Conservation (phyloP, 495 filamentous ascomycete species). For the Clohesyomyces aquaticus region DNA sequence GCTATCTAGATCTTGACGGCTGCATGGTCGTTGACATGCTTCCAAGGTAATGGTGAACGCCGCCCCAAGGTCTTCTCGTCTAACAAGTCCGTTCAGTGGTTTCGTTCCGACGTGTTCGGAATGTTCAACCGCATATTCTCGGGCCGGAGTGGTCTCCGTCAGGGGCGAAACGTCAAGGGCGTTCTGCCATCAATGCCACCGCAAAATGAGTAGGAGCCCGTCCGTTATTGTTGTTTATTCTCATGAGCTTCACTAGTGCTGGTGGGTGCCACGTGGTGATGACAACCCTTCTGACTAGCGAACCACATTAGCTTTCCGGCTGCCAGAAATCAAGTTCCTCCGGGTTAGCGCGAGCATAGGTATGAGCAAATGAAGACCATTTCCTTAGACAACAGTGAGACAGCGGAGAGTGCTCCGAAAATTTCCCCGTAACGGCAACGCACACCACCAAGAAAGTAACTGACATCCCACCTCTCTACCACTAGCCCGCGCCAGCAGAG, state of each 20-base stretch:
- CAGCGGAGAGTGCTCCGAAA: neutral
- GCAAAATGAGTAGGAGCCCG: constrained; percentile 63
- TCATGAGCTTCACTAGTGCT: constrained; percentile 46
- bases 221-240: no score
- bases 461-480: neutral
- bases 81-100: constrained; percentile 53
- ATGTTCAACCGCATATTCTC: constrained; percentile 72
- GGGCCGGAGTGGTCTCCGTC: constrained; percentile 68
- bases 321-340: constrained; percentile 82
- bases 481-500: constrained; percentile 43
- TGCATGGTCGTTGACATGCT: constrained; percentile 81
- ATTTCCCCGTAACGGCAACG: neutral
- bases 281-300: neutral
- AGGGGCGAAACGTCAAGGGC: constrained; percentile 77
- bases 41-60: constrained; percentile 53
- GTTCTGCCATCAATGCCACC: constrained; percentile 80
- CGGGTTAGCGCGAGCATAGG: constrained; percentile 62
- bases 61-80: neutral
- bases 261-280: neutral
- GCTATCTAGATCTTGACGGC: constrained; percentile 80
- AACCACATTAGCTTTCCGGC: constrained; percentile 57
- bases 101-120: constrained; percentile 81
- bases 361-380: constrained; percentile 33
- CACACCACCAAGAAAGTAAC: neutral
- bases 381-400: neutral